Evolutionary conservation across 177 flowering plant species (phyloP).

Genomic region (Vitis hybrid): DNA sequence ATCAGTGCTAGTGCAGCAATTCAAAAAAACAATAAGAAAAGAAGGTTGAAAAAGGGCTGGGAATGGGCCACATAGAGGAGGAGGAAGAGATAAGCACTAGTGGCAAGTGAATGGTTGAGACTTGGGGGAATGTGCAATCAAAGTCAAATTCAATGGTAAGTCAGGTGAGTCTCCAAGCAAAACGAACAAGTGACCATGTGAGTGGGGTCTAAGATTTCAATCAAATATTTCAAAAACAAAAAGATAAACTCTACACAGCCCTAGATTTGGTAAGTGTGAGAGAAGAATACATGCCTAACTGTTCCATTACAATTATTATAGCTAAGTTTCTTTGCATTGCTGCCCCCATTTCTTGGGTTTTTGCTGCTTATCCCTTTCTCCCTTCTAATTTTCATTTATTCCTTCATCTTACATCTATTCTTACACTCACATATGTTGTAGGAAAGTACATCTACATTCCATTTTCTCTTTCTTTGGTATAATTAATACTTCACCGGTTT

Average conservation of each 20-base stretch:
- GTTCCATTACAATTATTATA: too few species aligned
- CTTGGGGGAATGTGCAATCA: constrained; percentile 16
- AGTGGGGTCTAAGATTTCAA: constrained; percentile 5
- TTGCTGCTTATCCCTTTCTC: too few species aligned
- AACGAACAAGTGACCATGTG: constrained; percentile 17
- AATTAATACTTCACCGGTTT: too few species aligned
- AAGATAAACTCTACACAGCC: not conserved
- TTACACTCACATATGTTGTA: too few species aligned
- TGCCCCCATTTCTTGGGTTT: too few species aligned
- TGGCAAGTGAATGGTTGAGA: constrained; percentile 5
- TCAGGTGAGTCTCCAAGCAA: constrained; percentile 6
- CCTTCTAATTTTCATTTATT: too few species aligned
- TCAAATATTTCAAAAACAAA: not conserved
- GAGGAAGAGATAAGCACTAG: constrained; percentile 6
- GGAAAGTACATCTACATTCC: too few species aligned
- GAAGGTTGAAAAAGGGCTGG: not conserved
- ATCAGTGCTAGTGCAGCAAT: constrained; percentile 6
- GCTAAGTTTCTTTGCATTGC: too few species aligned
- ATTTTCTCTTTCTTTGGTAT: too few species aligned
- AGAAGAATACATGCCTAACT: not conserved
- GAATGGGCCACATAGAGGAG: constrained; percentile 8
- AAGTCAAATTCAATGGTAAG: constrained; percentile 13
- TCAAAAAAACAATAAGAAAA: not conserved
- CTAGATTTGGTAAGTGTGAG: constrained; percentile 4
- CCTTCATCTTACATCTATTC: too few species aligned